These are phyloP conservation scores for Quercus dentata DNA, from an alignment of 306 rosid genomes.

Conservation along the genomic window DNA sequence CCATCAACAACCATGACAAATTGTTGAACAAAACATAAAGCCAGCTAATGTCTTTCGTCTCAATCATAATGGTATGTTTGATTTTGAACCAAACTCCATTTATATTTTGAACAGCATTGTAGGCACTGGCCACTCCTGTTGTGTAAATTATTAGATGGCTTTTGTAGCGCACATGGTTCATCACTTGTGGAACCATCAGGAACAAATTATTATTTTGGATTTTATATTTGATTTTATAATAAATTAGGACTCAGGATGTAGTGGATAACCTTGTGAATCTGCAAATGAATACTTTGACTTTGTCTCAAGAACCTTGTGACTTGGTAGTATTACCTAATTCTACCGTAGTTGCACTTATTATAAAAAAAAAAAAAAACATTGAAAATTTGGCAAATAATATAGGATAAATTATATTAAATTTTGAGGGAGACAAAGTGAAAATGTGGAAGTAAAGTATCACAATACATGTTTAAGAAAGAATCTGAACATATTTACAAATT, in stretches of 20 bases:
- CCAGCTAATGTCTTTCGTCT: slow-evolving; percentile 30
- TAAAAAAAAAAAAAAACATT: too few relatives aligned
- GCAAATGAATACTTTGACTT: too few relatives aligned
- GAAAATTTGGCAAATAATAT: too few relatives aligned
- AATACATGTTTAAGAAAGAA: too few relatives aligned
- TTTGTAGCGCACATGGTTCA: slow-evolving; percentile 20
- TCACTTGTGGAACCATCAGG: not conserved
- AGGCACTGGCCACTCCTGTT: slow-evolving; percentile 1
- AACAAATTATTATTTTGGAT: not conserved
- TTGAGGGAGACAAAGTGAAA: too few relatives aligned
- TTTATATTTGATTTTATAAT: not conserved
- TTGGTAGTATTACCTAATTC: too few relatives aligned
- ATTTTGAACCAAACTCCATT: not conserved
- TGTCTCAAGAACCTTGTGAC: too few relatives aligned
- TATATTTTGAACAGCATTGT: not conserved
- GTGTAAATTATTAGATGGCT: slow-evolving; percentile 19
- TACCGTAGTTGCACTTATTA: too few relatives aligned
- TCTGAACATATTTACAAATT: too few relatives aligned
- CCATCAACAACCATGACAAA: not conserved
- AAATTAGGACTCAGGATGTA: not conserved
- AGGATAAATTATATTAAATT: too few relatives aligned
- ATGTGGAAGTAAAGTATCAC: too few relatives aligned
- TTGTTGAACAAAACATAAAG: slow-evolving; percentile 26
- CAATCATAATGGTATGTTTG: slow-evolving; percentile 14
- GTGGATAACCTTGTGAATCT: not conserved